Base-by-base conservation (phyloP, 768 basidiomycete species). In the Lactarius pseudohatsudake region DNA sequence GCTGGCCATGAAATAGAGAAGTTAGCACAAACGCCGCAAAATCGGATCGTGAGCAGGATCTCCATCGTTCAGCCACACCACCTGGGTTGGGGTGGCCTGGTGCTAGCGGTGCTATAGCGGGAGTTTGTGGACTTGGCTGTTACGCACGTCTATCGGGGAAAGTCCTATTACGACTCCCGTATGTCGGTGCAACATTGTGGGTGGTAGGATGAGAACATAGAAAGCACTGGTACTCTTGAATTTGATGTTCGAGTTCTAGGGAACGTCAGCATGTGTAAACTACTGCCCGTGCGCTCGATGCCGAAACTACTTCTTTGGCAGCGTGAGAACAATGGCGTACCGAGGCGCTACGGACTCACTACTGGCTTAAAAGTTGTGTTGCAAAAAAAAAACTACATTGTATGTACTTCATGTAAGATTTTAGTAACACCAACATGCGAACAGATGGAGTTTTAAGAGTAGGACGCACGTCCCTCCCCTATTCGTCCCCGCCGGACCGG, bases 121-220 rank as follows among this genome's bases (percentile, higher is more conserved):
- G 55, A 11, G 10, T 10, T 47, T 2, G 41, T 18, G n/a, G 9
- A 11, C 38, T n/a, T 28, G 26, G 16, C 6, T 32, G 18, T 26
- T 50, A 61, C 64, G 59, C 22, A 65, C 64, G 50, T 65, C 59
- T 55, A n/a, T 65, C 64, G 3, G 64, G 58, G 26, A 59, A 54
- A 59, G n/a, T n/a, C 61, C 64, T 28, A 65, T 45, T 10, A 65
- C 64, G n/a, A 65, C 59, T 61, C 64, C 64, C 13, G 53, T 65
- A 34, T 65, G 64, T 40, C 64, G 64, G 60, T 65, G 64, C 30
- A 59, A 59, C 22, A 41, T 36, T 32, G 60, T 61, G 5, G 38
- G 32, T 45, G 47, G 32, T 36, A 16, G 2, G 30, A 22, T 40
- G 57, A n/a, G 34, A 22, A 40, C 13, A 58, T n/a, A n/a, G 28